A percentile compares a stretch with the other conserved stretches of the same genome.
Evolutionary conservation across 306 rosid species (phyloP).

Genomic region (Quercus robur): DNA sequence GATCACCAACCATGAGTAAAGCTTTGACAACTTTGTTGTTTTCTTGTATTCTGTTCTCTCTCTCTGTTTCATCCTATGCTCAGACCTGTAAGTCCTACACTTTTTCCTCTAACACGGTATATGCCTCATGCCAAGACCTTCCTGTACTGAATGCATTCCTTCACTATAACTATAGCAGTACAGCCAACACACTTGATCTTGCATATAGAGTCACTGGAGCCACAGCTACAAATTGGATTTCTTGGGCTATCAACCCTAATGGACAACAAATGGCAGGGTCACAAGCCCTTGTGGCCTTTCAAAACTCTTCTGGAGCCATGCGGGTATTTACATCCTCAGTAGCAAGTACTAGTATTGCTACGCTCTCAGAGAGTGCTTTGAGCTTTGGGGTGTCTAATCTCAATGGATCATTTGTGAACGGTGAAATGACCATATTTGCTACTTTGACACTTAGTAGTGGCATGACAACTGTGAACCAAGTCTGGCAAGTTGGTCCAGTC

Average conservation of each 20-base stretch:
- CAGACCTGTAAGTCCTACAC: conserved; percentile 37
- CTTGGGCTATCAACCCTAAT: conserved; percentile 67
- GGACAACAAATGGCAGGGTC: conserved; percentile 34
- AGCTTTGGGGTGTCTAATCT: conserved; percentile 7
- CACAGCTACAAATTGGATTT: conserved; percentile 43
- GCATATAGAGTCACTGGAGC: conserved; percentile 52
- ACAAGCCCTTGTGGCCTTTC: conserved; percentile 52
- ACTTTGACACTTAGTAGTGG: conserved; percentile 32
- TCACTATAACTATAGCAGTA: conserved; percentile 44
- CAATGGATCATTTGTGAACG: conserved; percentile 20
- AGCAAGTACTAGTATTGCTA: fast-evolving
- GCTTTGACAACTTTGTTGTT: background rate
- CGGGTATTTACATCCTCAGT: conserved; percentile 29
- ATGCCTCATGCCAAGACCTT: conserved; percentile 42
- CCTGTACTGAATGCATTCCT: conserved; percentile 48
- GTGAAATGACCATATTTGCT: conserved; percentile 48
- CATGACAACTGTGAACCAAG: conserved; percentile 38
- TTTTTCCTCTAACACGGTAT: conserved; percentile 26
- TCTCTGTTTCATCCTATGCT: conserved; percentile 36
- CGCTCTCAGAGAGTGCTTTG: conserved; percentile 28
- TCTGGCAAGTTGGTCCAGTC: conserved; percentile 66
- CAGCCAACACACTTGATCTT: conserved; percentile 36
- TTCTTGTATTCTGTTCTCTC: conserved; percentile 22
- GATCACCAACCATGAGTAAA: background rate
- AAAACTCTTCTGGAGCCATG: conserved; percentile 20